Evolutionary conservation across 2,329 filamentous ascomycete species (phyloP).

Genomic region (Calonectria montana): DNA sequence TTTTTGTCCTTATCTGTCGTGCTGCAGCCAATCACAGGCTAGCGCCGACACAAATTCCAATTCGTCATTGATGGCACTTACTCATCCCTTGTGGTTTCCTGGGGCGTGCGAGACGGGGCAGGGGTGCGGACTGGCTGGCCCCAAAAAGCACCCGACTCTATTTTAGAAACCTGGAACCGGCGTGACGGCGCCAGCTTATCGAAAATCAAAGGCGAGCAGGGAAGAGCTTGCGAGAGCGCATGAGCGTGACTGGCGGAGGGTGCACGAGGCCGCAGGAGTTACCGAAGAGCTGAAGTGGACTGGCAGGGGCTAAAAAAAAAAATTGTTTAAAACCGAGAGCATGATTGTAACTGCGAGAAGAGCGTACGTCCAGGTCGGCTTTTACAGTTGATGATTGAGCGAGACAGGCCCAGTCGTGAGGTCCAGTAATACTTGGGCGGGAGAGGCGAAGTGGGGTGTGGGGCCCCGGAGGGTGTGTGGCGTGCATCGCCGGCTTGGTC

Average conservation of each 20-base stretch:
- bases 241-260: neutral
- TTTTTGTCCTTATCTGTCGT: constrained; percentile 37
- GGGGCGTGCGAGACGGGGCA: neutral
- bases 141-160: constrained; percentile 10
- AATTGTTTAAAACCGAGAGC: neutral
- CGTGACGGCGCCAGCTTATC: constrained; percentile 6
- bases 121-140: neutral
- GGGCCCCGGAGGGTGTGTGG: constrained; percentile 13
- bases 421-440: neutral
- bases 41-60: neutral
- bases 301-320: neutral
- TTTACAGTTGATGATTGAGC: neutral
- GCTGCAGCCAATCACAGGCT: constrained; percentile 33
- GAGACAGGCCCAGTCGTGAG: neutral
- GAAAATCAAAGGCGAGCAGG: neutral
- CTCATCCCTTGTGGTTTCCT: neutral
- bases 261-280: neutral
- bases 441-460: neutral
- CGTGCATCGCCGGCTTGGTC: constrained; percentile 1
- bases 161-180: constrained; percentile 17
- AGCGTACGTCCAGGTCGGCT: neutral
- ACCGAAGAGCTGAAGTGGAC: neutral
- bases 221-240: neutral
- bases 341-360: neutral
- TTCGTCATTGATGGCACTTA: neutral